Evolutionary conservation across 495 filamentous ascomycete genomes (phyloP).

Genomic region (Hypoxylon fragiforme): DNA sequence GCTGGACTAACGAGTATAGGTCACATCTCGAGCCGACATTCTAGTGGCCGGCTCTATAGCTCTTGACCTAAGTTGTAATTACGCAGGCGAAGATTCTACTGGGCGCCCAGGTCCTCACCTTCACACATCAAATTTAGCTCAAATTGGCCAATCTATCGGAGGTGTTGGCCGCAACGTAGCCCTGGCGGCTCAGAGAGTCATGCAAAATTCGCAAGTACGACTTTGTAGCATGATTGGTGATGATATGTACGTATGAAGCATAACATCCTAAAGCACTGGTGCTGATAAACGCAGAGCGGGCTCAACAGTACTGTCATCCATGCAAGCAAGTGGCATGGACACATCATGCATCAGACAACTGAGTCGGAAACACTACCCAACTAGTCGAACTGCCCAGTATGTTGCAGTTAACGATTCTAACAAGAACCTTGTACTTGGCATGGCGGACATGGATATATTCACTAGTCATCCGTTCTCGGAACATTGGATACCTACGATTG

Average conservation of each 20-base stretch:
- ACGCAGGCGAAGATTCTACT: slow-evolving; percentile 47
- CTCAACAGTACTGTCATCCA: slow-evolving; percentile 62
- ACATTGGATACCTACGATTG: slow-evolving; percentile 64
- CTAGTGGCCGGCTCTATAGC: slow-evolving; percentile 88
- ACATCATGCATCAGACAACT: slow-evolving; percentile 63
- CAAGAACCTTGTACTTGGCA: slow-evolving; percentile 80
- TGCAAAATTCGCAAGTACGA: slow-evolving; percentile 49
- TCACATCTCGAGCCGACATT: slow-evolving; percentile 56
- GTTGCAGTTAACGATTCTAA: slow-evolving; percentile 82
- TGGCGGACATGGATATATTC: slow-evolving; percentile 94
- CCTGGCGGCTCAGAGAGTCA: slow-evolving; percentile 65
- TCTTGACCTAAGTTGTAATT: slow-evolving; percentile 85
- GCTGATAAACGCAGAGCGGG: slow-evolving; percentile 57
- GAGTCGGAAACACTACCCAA: slow-evolving; percentile 48
- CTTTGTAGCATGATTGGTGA: slow-evolving; percentile 78
- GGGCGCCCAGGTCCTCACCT: slow-evolving; percentile 53
- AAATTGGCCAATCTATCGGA: slow-evolving; percentile 78
- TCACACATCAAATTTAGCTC: slow-evolving; percentile 85
- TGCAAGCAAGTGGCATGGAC: slow-evolving; percentile 65
- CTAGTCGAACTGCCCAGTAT: slow-evolving; percentile 80
- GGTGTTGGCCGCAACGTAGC: slow-evolving; percentile 97
- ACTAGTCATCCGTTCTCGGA: slow-evolving; percentile 53
- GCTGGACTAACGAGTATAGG: slow-evolving; percentile 29
- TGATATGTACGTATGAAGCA: slow-evolving; percentile 56
- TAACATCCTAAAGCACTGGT: not conserved